Percentiles rank a stretch among this genome's conserved stretches.
phyloP scores from a whole-genome alignment of 257 asterid species.

The Linaria vulgaris region DNA sequence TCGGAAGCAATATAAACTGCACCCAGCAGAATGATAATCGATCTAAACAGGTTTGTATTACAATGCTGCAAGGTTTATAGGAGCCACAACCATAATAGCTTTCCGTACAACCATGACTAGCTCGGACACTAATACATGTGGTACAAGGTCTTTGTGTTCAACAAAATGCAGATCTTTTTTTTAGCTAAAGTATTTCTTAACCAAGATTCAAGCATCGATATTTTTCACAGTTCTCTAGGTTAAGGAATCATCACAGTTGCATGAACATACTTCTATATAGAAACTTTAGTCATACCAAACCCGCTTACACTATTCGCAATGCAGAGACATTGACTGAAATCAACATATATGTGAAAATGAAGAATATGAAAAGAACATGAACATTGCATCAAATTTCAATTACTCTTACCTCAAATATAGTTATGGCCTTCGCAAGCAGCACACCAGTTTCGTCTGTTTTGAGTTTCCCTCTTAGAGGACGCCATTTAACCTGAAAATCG shows the following conservation, averaged over 20 bases:
- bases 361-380: neutral
- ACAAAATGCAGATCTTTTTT: too few relatives aligned
- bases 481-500: conserved; percentile 93
- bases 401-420: conserved; percentile 85
- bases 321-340: too few relatives aligned
- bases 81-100: neutral
- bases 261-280: too few relatives aligned
- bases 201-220: too few relatives aligned
- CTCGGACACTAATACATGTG: too few relatives aligned
- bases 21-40: neutral
- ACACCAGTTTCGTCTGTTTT: conserved; percentile 73
- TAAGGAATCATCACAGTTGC: too few relatives aligned
- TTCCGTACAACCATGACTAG: neutral
- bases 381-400: conserved; percentile 11
- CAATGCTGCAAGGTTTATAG: conserved; percentile 1
- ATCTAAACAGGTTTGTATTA: neutral
- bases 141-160: too few relatives aligned
- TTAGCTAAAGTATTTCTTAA: too few relatives aligned
- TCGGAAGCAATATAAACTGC: neutral
- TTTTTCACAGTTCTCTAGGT: too few relatives aligned
- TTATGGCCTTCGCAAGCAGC: conserved; percentile 83
- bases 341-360: too few relatives aligned
- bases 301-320: too few relatives aligned
- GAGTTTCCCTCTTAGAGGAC: conserved; percentile 80
- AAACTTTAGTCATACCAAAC: too few relatives aligned